These are phyloP conservation scores for Pulicaria dysenterica DNA, from an alignment of 129 eudicot species.

Conservation along the genomic window DNA sequence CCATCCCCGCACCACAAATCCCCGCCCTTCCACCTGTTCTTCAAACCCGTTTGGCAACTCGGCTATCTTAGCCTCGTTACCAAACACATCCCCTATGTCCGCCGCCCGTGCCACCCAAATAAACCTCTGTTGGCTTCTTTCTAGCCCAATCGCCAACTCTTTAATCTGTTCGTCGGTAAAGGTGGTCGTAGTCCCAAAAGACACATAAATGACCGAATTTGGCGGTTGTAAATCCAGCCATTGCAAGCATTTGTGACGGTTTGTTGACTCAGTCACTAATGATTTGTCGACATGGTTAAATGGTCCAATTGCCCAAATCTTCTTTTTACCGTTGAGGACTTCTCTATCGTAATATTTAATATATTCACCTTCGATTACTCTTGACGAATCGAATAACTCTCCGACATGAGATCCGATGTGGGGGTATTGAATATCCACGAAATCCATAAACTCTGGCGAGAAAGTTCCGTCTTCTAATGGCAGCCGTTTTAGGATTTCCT, in stretches of 20 bases:
- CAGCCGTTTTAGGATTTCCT: conserved; percentile 14
- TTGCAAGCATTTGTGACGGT: conserved; percentile 28
- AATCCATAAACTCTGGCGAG: conserved; percentile 17
- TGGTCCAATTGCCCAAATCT: conserved; percentile 62
- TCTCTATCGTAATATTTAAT: conserved; percentile 35
- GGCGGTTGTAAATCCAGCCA: conserved; percentile 48
- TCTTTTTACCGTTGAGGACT: conserved; percentile 22
- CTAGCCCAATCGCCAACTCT: conserved; percentile 46
- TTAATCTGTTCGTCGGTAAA: conserved; percentile 32
- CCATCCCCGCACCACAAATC: conserved; percentile 49
- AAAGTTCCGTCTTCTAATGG: conserved; percentile 43
- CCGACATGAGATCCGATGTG: conserved; percentile 33
- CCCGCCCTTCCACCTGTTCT: conserved; percentile 38
- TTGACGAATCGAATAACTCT: conserved; percentile 36
- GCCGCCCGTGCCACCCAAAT: conserved; percentile 40
- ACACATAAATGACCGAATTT: conserved; percentile 45
- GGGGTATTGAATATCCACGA: not conserved
- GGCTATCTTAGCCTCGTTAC: conserved; percentile 10
- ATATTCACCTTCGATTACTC: conserved; percentile 37
- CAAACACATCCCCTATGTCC: conserved; percentile 35
- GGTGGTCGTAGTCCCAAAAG: conserved; percentile 39
- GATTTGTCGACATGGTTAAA: conserved; percentile 6
- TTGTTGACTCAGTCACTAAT: not conserved
- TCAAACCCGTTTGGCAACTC: conserved; percentile 44
- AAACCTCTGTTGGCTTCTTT: conserved; percentile 39